Conservation (phyloP, 148 eudicot genomes). For the Silene uniflora region DNA sequence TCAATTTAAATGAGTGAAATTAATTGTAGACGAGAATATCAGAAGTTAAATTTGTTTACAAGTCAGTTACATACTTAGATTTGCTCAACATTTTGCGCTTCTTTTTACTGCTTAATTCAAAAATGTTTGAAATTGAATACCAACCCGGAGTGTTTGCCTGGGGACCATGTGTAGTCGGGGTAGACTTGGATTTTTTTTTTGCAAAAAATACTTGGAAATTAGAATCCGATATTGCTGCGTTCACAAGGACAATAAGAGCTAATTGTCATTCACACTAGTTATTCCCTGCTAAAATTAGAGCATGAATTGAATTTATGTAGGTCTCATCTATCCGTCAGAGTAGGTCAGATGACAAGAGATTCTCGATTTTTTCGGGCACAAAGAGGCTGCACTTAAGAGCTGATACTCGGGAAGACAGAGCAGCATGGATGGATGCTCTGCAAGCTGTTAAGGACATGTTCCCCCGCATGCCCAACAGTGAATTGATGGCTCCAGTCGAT, state of each 20-base stretch:
- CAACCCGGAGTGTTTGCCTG: background rate
- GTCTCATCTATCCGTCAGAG: constrained; percentile 81
- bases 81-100: background rate
- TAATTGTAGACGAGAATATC: background rate
- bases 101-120: background rate
- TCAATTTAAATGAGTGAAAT: background rate
- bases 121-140: background rate
- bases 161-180: background rate
- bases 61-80: background rate
- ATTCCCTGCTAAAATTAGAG: background rate
- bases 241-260: background rate
- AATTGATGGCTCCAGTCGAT: constrained; percentile 60
- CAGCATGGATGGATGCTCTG: constrained; percentile 79
- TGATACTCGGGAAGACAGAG: constrained; percentile 67
- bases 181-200: no score
- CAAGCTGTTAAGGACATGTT: constrained; percentile 86
- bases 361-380: constrained; percentile 85
- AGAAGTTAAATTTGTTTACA: background rate
- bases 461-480: constrained; percentile 78
- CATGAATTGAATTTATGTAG: constrained; percentile 22
- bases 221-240: background rate
- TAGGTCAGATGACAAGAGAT: constrained; percentile 86
- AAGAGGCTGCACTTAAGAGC: constrained; percentile 87
- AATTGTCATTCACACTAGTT: no score
- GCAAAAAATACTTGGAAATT: background rate